These are phyloP conservation scores for Auricularia sp. DNA, from an alignment of 768 basidiomycete genomes.

Conservation along the genomic window DNA sequence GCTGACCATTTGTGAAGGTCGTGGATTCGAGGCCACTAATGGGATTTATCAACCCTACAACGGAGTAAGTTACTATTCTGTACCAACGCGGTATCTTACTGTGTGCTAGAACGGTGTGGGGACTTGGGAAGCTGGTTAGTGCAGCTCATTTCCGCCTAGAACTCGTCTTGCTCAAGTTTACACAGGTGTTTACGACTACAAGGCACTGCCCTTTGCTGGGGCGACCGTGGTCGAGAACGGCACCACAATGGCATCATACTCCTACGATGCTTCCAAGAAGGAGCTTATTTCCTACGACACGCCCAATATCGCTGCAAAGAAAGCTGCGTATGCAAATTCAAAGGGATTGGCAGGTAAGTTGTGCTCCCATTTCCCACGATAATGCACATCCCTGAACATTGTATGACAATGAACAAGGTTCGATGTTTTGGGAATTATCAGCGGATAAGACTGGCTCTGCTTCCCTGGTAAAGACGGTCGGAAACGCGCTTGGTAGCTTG, in stretches of 20 bases:
- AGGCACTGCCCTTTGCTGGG: slow-evolving; percentile 40
- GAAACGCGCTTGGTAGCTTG: slow-evolving; percentile 31
- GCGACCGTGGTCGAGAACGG: slow-evolving; percentile 51
- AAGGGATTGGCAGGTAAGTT: slow-evolving; percentile 37
- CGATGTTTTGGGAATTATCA: slow-evolving; percentile 67
- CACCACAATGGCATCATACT: slow-evolving; percentile 65
- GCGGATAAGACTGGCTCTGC: slow-evolving; percentile 48
- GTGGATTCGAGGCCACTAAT: slow-evolving; percentile 60
- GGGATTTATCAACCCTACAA: slow-evolving; percentile 60
- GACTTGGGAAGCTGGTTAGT: slow-evolving; percentile 44
- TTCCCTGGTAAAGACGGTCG: slow-evolving; percentile 49
- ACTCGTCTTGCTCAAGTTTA: no score
- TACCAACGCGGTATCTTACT: not conserved
- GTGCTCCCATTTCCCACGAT: not conserved
- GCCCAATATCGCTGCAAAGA: slow-evolving; percentile 53
- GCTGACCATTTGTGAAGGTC: slow-evolving; percentile 55
- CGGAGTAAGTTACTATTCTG: slow-evolving; percentile 35
- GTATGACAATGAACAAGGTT: slow-evolving; percentile 21
- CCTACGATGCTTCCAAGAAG: slow-evolving; percentile 52
- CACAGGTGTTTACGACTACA: slow-evolving; percentile 15
- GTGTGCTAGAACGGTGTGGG: slow-evolving; percentile 53
- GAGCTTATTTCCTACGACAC: slow-evolving; percentile 75
- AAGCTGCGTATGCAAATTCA: slow-evolving; percentile 55
- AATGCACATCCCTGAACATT: not conserved
- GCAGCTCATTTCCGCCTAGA: no score